phyloP scores from a whole-genome alignment of 805 yeast genomes.

The Wickerhamomyces alni region DNA sequence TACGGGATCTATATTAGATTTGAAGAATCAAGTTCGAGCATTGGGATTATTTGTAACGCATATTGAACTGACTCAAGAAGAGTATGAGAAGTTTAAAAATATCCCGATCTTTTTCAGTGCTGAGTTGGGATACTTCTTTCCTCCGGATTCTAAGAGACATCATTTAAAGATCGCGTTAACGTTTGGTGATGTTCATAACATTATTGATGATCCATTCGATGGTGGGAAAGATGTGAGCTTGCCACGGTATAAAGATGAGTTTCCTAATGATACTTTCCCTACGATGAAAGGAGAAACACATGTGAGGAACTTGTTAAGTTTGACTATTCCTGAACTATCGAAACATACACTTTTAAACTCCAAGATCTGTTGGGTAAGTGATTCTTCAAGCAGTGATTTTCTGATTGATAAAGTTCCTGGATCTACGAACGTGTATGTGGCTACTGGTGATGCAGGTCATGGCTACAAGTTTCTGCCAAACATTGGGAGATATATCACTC shows the following conservation, averaged over 20 bases:
- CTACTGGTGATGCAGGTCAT: conserved; percentile 45
- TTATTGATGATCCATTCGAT: conserved; percentile 14
- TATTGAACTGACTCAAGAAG: conserved; percentile 29
- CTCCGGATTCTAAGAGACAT: conserved; percentile 35
- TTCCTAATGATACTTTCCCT: conserved; percentile 31
- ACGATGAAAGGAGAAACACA: conserved; percentile 18
- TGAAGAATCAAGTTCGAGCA: conserved; percentile 27
- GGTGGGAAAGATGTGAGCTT: conserved; percentile 21
- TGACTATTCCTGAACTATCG: conserved; percentile 35
- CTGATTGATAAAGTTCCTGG: conserved; percentile 34
- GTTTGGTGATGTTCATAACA: conserved; percentile 23
- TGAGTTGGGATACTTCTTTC: conserved; percentile 40
- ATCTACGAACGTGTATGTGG: conserved; percentile 28
- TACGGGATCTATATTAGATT: conserved; percentile 28
- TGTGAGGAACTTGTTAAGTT: conserved; percentile 24
- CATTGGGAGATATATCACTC: conserved; percentile 36
- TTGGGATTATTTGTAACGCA: conserved; percentile 34
- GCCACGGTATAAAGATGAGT: conserved; percentile 28
- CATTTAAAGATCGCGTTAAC: conserved; percentile 32
- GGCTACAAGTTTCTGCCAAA: conserved; percentile 41
- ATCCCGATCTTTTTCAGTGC: conserved; percentile 39
- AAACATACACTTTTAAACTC: conserved; percentile 26
- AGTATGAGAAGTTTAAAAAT: conserved; percentile 28
- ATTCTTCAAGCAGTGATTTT: conserved; percentile 35
- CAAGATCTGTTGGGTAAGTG: conserved; percentile 37